phyloP scores from a whole-genome alignment of 441 rosid genomes.

The Isatis lusitanica region DNA sequence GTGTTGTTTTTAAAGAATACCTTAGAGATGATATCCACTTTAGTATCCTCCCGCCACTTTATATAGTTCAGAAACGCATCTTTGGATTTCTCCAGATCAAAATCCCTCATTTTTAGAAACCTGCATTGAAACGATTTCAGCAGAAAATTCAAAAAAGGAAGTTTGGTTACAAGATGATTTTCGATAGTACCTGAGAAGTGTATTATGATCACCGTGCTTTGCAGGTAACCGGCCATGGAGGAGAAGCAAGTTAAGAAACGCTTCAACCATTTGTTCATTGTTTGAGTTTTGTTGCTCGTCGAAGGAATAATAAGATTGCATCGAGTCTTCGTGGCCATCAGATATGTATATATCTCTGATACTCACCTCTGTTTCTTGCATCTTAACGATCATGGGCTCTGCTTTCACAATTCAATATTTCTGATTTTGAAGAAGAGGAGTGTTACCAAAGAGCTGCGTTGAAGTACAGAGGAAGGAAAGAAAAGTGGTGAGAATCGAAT shows the following conservation, averaged over 20 bases:
- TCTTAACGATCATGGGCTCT: neutral
- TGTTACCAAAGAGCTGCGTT: neutral
- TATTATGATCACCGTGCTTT: conserved; percentile 3
- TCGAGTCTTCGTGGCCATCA: neutral
- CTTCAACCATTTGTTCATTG: conserved; percentile 24
- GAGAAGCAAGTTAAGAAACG: conserved; percentile 33
- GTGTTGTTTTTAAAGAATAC: neutral
- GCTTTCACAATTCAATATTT: neutral
- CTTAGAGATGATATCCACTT: conserved; percentile 27
- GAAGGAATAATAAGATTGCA: neutral
- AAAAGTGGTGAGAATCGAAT: neutral
- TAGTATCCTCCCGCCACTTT: conserved; percentile 22
- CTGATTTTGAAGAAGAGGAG: neutral
- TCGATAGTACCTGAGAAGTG: conserved; percentile 21
- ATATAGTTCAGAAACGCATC: conserved; percentile 18
- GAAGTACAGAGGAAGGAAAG: neutral
- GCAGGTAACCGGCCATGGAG: conserved; percentile 26
- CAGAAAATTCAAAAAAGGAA: neutral
- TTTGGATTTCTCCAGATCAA: conserved; percentile 26
- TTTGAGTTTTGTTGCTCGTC: neutral
- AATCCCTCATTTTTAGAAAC: conserved; percentile 31
- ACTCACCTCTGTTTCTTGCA: conserved; percentile 24
- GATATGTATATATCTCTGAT: conserved; percentile 22
- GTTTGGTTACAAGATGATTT: neutral
- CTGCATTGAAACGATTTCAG: neutral